Percentiles rank a stretch among this genome's conserved stretches.
These are phyloP conservation scores for Psilocybe tampanensis DNA, from an alignment of 768 basidiomycete species.

Conservation along the genomic window DNA sequence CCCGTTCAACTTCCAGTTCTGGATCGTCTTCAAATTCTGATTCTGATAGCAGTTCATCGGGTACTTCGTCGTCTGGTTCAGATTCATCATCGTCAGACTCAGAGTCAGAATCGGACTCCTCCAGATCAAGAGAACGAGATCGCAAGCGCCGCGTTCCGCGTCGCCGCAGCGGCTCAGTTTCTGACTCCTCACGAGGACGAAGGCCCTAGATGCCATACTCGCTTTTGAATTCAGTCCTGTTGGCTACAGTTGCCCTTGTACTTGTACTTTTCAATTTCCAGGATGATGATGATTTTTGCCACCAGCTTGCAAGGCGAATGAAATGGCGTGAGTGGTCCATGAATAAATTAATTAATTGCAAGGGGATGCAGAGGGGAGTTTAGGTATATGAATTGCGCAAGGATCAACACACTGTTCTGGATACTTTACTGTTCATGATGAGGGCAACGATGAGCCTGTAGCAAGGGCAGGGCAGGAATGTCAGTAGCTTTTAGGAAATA, in stretches of 20 bases:
- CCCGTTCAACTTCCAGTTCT: constrained; percentile 21
- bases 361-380: not conserved
- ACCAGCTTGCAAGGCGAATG: not conserved
- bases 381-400: constrained; percentile 13
- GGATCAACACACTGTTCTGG: constrained; percentile 32
- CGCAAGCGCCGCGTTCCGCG: constrained; percentile 26
- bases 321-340: not conserved
- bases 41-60: constrained; percentile 31
- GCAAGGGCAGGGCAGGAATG: not conserved
- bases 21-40: constrained; percentile 38
- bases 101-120: constrained; percentile 45
- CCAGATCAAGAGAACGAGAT: constrained; percentile 34
- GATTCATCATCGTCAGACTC: constrained; percentile 41
- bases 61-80: constrained; percentile 43
- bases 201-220: not conserved
- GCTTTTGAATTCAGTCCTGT: not conserved
- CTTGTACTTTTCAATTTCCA: not conserved
- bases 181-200: constrained; percentile 21
- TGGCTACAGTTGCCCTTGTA: not conserved
- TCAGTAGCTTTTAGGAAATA: not conserved
- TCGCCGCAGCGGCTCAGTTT: constrained; percentile 21
- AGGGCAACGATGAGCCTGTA: constrained; percentile 82
- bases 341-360: not conserved
- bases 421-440: constrained; percentile 85
- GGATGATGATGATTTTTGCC: too few species aligned